Conservation (phyloP, 1,139 yeast genomes). For the Taiozyma onychis region DNA sequence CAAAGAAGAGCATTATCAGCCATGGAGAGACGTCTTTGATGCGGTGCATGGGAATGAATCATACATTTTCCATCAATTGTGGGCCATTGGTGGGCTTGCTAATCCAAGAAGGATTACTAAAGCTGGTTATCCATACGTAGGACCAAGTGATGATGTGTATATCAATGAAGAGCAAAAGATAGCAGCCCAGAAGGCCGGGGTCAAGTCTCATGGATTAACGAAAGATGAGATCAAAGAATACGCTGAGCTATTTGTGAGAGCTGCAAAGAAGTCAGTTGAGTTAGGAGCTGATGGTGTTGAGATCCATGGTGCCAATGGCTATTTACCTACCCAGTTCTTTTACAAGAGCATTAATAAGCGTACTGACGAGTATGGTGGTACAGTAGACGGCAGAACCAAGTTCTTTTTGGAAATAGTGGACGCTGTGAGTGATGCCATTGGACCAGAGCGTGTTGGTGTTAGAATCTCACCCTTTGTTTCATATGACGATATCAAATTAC, state of each 20-base stretch:
- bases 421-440: conserved; percentile 23
- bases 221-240: conserved; percentile 31
- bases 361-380: conserved; percentile 39
- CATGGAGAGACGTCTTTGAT: conserved; percentile 45
- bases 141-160: conserved; percentile 23
- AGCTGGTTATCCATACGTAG: neutral
- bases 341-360: conserved; percentile 32
- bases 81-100: conserved; percentile 27
- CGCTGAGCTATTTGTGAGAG: conserved; percentile 19
- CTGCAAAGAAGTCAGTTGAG: conserved; percentile 32
- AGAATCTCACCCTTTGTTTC: conserved; percentile 31
- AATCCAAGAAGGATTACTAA: conserved; percentile 16
- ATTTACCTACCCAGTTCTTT: conserved; percentile 31
- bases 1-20: conserved; percentile 32
- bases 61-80: conserved; percentile 46
- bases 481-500: conserved; percentile 18
- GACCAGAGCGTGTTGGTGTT: conserved; percentile 24
- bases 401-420: conserved; percentile 30
- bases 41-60: conserved; percentile 49
- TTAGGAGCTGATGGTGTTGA: conserved; percentile 36
- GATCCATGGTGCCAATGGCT: conserved; percentile 32
- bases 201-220: conserved; percentile 31
- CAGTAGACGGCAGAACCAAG: conserved; percentile 32
- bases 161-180: conserved; percentile 23
- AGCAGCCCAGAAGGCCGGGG: conserved; percentile 27